These are phyloP conservation scores for Exidia glandulosa DNA, from an alignment of 768 basidiomycete genomes.

Conservation along the genomic window DNA sequence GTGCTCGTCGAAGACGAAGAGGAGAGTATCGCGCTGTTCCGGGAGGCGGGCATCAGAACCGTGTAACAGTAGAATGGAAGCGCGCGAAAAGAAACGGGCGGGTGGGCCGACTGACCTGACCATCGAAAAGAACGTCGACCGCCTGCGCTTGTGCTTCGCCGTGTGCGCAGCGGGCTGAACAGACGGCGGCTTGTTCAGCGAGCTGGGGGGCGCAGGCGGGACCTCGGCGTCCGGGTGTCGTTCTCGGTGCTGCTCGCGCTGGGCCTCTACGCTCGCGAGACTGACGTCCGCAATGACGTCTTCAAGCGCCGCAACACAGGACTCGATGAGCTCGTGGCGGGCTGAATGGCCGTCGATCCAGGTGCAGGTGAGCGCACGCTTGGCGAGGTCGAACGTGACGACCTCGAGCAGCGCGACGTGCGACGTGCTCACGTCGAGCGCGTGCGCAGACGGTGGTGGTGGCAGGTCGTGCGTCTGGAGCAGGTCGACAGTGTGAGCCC, in stretches of 20 bases:
- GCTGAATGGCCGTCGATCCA: conserved; percentile 48
- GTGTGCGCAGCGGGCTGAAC: conserved; percentile 17
- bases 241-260: conserved; percentile 11
- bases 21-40: conserved; percentile 17
- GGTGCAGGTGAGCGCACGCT: conserved; percentile 33
- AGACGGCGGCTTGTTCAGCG: conserved; percentile 12
- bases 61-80: too few relatives aligned
- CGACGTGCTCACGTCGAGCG: conserved; percentile 50
- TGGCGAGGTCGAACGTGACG: conserved; percentile 50
- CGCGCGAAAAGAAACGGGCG: neutral
- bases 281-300: conserved; percentile 42
- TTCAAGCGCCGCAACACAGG: conserved; percentile 35
- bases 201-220: neutral
- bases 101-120: neutral
- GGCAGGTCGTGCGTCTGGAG: conserved; percentile 43
- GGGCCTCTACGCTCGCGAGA: conserved; percentile 5
- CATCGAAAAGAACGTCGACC: conserved; percentile 30
- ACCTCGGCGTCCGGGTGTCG: neutral
- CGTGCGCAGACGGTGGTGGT: conserved; percentile 39
- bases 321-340: conserved; percentile 35
- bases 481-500: conserved; percentile 43
- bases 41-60: neutral
- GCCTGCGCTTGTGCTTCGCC: conserved; percentile 54
- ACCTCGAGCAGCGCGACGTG: conserved; percentile 43
- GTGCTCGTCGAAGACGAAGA: conserved; percentile 22